phyloP scores from a whole-genome alignment of 108 stramenopile genomes.

The Seminavis robusta region DNA sequence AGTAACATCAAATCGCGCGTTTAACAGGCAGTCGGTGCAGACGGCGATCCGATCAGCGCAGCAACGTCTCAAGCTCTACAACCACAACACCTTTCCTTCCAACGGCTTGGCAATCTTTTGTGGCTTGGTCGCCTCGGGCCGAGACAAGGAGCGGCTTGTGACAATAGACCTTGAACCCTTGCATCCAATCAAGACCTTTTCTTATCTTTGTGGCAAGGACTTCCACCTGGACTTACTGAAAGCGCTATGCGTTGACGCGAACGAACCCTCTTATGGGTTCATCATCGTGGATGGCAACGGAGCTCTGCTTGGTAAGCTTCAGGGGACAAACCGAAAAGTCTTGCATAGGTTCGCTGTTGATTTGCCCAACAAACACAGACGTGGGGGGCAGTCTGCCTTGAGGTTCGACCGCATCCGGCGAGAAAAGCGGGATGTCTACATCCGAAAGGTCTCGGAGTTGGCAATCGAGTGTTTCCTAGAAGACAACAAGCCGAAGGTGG shows the following conservation, averaged over 20 bases:
- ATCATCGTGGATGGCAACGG: not conserved
- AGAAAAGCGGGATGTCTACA: not conserved
- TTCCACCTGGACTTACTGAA: not conserved
- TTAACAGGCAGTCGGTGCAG: too few species aligned
- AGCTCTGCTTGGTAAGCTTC: not conserved
- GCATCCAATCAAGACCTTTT: not conserved
- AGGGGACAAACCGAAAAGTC: not conserved
- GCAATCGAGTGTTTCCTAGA: not conserved
- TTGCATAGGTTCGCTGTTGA: not conserved
- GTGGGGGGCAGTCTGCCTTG: not conserved
- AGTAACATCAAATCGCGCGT: too few species aligned
- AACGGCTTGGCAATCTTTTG: too few species aligned
- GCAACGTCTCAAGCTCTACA: too few species aligned
- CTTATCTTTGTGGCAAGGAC: not conserved
- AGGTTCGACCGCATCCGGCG: not conserved
- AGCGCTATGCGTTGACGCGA: not conserved
- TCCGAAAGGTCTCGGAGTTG: not conserved
- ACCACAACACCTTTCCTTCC: too few species aligned
- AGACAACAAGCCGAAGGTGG: not conserved
- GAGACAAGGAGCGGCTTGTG: not conserved
- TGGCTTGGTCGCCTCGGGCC: too few species aligned
- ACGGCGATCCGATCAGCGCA: too few species aligned
- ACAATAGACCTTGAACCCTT: not conserved
- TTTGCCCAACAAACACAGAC: not conserved
- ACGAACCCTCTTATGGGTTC: not conserved